Evolutionary conservation across 1,284 basidiomycete genomes (phyloP).

Genomic region (Volvariella volvacea): DNA sequence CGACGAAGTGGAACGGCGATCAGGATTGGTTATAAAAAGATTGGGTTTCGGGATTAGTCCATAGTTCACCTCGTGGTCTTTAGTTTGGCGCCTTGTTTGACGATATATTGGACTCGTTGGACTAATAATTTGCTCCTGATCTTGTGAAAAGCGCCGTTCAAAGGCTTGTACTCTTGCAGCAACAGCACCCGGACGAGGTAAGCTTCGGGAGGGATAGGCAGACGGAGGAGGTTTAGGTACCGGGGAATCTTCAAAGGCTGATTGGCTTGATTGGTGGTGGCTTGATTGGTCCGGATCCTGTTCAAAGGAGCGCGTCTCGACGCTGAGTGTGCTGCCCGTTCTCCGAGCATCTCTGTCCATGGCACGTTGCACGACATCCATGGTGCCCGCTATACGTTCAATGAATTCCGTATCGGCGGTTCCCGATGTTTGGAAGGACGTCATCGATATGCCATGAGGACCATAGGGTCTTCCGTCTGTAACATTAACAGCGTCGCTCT

Average conservation of each 20-base stretch:
- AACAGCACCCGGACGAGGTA: conserved; percentile 17
- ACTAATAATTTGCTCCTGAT: conserved; percentile 11
- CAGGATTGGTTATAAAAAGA: conserved; percentile 59
- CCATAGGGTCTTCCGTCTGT: conserved; percentile 13
- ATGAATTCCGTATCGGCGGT: conserved; percentile 49
- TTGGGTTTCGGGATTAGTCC: conserved; percentile 49
- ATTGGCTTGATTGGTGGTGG: too few species aligned
- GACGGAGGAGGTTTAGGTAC: not conserved
- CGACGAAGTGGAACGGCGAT: conserved; percentile 16
- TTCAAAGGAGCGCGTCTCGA: conserved; percentile 13
- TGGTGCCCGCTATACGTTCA: conserved; percentile 53
- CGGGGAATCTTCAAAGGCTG: not conserved
- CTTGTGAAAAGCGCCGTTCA: conserved; percentile 22
- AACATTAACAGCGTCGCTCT: conserved; percentile 9
- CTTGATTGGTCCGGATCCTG: too few species aligned
- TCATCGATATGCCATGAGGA: conserved; percentile 40
- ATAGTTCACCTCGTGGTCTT: conserved; percentile 32
- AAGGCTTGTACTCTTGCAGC: conserved; percentile 30
- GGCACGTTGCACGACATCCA: conserved; percentile 62
- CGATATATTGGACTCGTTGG: conserved; percentile 15
- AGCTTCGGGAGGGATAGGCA: not conserved
- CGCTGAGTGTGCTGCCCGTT: conserved; percentile 22
- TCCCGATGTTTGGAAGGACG: conserved; percentile 48
- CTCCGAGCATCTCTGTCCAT: conserved; percentile 30
- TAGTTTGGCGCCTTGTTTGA: conserved; percentile 22